Evolutionary conservation across 140 eudicot genomes (phyloP).

Genomic region (Anethum foeniculum): DNA sequence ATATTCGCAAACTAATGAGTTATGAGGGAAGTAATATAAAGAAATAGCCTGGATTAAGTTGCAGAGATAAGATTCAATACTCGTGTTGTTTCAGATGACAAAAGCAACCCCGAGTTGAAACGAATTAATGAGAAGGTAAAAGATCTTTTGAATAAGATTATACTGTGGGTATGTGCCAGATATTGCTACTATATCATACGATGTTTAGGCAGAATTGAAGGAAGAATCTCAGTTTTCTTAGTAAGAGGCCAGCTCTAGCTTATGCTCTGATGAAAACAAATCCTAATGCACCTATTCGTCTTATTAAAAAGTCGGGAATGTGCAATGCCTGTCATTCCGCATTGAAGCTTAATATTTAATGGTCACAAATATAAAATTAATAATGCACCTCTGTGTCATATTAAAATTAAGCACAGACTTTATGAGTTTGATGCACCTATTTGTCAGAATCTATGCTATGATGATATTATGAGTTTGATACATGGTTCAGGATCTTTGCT

Average conservation of each 20-base stretch:
- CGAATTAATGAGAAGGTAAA: conserved; percentile 6
- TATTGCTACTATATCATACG: conserved; percentile 2
- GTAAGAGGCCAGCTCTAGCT: not conserved
- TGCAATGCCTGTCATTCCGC: conserved; percentile 3
- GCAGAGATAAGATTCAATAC: conserved; percentile 9
- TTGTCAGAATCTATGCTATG: too few species aligned
- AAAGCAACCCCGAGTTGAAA: not conserved
- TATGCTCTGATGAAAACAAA: conserved; percentile 3
- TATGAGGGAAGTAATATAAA: too few species aligned
- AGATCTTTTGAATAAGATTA: not conserved
- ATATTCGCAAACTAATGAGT: too few species aligned
- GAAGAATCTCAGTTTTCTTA: conserved; percentile 3
- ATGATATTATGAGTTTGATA: too few species aligned
- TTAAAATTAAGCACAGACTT: too few species aligned
- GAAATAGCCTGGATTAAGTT: conserved; percentile 7
- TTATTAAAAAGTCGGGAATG: not conserved
- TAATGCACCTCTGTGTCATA: too few species aligned
- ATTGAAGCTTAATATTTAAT: not conserved
- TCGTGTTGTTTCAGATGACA: conserved; percentile 4
- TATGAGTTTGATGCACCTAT: too few species aligned
- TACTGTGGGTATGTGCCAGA: not conserved
- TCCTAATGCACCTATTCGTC: conserved; percentile 3
- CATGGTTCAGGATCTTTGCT: too few species aligned
- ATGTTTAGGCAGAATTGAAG: not conserved
- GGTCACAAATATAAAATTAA: not conserved